phyloP scores from a whole-genome alignment of 306 rosid species.

The Cicer pinnatifidum region DNA sequence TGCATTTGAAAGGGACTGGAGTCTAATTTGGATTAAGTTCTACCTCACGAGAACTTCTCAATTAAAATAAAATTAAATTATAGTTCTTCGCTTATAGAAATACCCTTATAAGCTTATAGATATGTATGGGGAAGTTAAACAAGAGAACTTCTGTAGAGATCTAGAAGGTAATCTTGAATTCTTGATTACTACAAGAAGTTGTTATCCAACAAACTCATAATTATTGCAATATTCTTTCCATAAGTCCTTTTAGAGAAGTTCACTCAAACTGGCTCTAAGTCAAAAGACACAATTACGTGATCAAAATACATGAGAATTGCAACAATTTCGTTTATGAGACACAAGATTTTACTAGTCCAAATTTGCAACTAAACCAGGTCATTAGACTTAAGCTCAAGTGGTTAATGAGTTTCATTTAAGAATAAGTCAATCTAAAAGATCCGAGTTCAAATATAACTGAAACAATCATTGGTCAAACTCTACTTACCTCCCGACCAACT shows the following conservation, averaged over 20 bases:
- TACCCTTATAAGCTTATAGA: background rate
- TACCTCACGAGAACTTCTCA: background rate
- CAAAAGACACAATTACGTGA: slow-evolving; percentile 19
- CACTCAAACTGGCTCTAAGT: background rate
- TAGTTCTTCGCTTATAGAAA: background rate
- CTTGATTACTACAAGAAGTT: background rate
- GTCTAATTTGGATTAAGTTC: background rate
- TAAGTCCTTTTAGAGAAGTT: slow-evolving; percentile 3
- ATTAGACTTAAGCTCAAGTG: no score
- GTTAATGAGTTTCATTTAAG: no score
- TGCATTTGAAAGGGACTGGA: background rate
- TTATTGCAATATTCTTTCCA: background rate
- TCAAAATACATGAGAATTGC: slow-evolving; percentile 24
- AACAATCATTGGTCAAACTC: no score
- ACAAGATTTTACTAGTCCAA: background rate
- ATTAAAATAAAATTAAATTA: background rate
- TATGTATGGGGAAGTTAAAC: background rate
- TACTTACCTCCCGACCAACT: no score
- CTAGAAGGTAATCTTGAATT: background rate
- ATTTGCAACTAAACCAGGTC: slow-evolving; percentile 31
- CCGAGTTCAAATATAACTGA: no score
- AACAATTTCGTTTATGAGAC: slow-evolving; percentile 22
- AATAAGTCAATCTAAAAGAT: no score
- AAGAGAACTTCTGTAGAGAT: background rate
- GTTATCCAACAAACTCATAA: background rate